Percentiles rank a stretch among this genome's conserved stretches.
Evolutionary conservation across 192 early-diverging fungal genomes (phyloP).

Genomic region (Linnemannia schmuckeri): DNA sequence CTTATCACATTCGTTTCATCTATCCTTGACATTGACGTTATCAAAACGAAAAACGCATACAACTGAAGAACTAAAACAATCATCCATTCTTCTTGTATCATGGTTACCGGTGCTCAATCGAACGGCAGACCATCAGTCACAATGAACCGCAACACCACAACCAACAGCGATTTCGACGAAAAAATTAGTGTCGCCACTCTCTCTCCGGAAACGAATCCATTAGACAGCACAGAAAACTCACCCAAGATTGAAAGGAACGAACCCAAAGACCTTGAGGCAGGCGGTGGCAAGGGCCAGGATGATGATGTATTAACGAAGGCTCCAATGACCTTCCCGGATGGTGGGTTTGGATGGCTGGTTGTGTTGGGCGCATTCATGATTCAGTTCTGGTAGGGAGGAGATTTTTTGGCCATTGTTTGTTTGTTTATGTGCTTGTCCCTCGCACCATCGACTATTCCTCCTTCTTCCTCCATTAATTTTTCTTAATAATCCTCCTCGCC

Average conservation of each 20-base stretch:
- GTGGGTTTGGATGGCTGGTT: slow-evolving; percentile 59
- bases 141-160: neutral
- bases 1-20: neutral
- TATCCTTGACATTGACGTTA: neutral
- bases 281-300: neutral
- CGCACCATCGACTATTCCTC: neutral
- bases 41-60: neutral
- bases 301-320: neutral
- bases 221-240: neutral
- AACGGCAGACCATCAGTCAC: neutral
- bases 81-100: neutral
- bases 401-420: neutral
- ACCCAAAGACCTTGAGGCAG: neutral
- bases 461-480: neutral
- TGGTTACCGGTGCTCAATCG: neutral
- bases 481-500: neutral
- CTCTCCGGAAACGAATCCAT: neutral
- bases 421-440: neutral
- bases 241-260: neutral
- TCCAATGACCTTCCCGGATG: slow-evolving; percentile 27
- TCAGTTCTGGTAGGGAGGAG: slow-evolving; percentile 42
- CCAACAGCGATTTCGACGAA: neutral
- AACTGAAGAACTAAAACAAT: neutral
- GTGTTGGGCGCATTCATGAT: slow-evolving; percentile 59
- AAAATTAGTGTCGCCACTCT: neutral